phyloP scores from a whole-genome alignment of 768 basidiomycete species.

The Kwoniella mangroviensis region DNA sequence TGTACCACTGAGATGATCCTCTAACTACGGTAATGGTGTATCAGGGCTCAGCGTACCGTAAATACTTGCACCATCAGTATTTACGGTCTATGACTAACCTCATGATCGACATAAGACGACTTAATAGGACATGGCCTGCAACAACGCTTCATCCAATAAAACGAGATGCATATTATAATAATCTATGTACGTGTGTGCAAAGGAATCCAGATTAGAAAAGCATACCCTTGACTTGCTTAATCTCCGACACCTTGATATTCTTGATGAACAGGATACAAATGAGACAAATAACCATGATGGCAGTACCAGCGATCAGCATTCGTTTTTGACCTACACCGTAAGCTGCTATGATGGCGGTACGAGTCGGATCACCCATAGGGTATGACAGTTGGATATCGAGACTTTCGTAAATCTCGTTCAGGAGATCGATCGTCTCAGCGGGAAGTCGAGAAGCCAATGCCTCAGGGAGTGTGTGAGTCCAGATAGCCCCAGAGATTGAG shows the following conservation, averaged over 20 bases:
- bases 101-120: too few species aligned
- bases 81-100: too few species aligned
- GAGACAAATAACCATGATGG: constrained; percentile 36
- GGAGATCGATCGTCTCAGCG: constrained; percentile 27
- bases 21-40: too few species aligned
- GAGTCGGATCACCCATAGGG: constrained; percentile 36
- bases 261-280: constrained; percentile 36
- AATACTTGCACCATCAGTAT: too few species aligned
- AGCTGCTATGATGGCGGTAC: constrained; percentile 39
- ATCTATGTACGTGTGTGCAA: not conserved
- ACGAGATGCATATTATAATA: not conserved
- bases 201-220: constrained; percentile 34
- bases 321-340: constrained; percentile 41
- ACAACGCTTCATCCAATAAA: too few species aligned
- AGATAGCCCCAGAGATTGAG: constrained; percentile 54
- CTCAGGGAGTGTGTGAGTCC: constrained; percentile 48
- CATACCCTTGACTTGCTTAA: constrained; percentile 50
- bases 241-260: constrained; percentile 43
- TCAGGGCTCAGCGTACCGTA: too few species aligned
- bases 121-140: too few species aligned
- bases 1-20: too few species aligned
- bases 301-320: constrained; percentile 50
- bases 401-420: constrained; percentile 41
- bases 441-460: constrained; percentile 35
- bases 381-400: constrained; percentile 44